phyloP scores from a whole-genome alignment of 331 rosid species.

The Pyrus hybrid region DNA sequence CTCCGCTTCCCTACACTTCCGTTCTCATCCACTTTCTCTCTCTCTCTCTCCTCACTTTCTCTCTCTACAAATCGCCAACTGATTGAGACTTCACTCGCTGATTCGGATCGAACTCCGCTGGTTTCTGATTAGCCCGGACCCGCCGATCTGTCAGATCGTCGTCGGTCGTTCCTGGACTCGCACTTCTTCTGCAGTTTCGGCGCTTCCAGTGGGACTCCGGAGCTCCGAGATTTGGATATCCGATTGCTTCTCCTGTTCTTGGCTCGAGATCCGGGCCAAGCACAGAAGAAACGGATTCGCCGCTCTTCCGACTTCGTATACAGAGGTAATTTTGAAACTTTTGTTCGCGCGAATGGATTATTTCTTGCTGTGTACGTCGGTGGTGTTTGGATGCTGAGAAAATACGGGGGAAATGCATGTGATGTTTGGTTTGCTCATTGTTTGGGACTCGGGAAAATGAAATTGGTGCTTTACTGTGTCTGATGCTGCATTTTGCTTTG shows the following conservation, averaged over 20 bases:
- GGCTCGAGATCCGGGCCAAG: slow-evolving; percentile 99
- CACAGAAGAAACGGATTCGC: slow-evolving; percentile 43
- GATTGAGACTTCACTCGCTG: slow-evolving; percentile 19
- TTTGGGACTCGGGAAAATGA: neutral
- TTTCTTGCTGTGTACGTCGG: neutral
- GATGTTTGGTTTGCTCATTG: neutral
- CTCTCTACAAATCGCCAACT: slow-evolving; percentile 12
- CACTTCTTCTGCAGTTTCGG: neutral
- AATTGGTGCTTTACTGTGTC: neutral
- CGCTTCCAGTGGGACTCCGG: neutral
- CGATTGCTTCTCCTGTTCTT: slow-evolving; percentile 53
- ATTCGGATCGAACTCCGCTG: slow-evolving; percentile 16
- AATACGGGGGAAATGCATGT: neutral
- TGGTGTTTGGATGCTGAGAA: slow-evolving; percentile 8
- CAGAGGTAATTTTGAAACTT: slow-evolving; percentile 18
- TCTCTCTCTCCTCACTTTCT: neutral
- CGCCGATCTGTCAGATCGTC: slow-evolving; percentile 12
- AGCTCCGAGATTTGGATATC: slow-evolving; percentile 22
- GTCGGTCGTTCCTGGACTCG: neutral
- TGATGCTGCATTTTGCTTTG: neutral
- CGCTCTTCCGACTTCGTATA: neutral
- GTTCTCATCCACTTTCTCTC: slow-evolving; percentile 52
- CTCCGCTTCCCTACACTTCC: slow-evolving; percentile 14
- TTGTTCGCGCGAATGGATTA: neutral
- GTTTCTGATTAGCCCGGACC: neutral